Evolutionary conservation across 208 protist species (phyloP).

Genomic region (Wallacemonas sp.): DNA sequence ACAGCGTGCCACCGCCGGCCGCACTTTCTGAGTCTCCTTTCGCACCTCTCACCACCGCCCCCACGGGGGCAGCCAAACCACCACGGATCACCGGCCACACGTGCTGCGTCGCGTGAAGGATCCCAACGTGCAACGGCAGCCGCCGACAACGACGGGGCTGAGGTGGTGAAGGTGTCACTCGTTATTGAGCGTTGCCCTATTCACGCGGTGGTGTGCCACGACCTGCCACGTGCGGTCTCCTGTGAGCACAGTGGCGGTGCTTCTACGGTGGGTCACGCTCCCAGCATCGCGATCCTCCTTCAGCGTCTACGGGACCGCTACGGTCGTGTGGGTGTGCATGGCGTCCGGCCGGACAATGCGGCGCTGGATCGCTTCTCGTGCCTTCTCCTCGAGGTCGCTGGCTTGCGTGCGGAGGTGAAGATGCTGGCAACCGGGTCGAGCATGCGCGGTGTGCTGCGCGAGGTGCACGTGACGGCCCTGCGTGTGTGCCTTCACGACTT

Average conservation of each 20-base stretch:
- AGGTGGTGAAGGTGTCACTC: not conserved
- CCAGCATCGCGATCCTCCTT: not conserved
- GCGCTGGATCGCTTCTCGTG: not conserved
- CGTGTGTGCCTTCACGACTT: not conserved
- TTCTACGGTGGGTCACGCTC: too few species aligned
- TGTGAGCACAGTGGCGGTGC: too few species aligned
- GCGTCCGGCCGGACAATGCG: too few species aligned
- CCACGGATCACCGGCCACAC: too few species aligned
- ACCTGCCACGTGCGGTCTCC: not conserved
- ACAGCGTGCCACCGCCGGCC: not conserved
- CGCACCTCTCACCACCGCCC: not conserved
- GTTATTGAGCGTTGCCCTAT: not conserved
- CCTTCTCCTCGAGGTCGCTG: conserved; percentile 2
- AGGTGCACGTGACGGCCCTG: not conserved
- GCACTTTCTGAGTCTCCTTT: not conserved
- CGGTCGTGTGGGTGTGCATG: too few species aligned
- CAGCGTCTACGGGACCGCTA: not conserved
- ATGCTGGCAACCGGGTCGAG: not conserved
- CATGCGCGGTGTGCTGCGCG: not conserved
- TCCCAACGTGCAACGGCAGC: too few species aligned
- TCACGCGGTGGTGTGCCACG: conserved; percentile 3
- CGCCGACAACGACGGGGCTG: not conserved
- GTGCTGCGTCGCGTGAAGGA: too few species aligned
- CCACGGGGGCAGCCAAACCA: not conserved
- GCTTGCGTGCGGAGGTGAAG: not conserved